Conservation (phyloP, 106 monocot genomes). For the Iris macrosiphon region DNA sequence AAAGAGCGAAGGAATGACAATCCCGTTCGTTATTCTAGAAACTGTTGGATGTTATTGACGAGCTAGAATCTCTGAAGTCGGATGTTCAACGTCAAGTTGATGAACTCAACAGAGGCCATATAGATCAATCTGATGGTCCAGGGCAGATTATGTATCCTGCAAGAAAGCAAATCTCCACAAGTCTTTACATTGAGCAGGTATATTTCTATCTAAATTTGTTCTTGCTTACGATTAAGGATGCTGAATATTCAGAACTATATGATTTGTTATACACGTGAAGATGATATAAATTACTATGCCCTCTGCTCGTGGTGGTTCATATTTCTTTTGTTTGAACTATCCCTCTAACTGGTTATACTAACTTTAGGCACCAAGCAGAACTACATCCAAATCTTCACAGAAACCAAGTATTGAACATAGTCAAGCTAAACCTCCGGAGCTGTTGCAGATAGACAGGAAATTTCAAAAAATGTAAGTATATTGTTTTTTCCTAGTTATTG, state of each 20-base stretch:
- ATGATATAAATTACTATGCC: too few species aligned
- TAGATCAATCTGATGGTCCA: conserved; percentile 17
- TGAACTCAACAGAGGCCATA: conserved; percentile 45
- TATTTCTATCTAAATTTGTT: background rate
- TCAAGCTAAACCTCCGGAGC: conserved; percentile 23
- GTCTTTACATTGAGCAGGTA: conserved; percentile 52
- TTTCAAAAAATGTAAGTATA: conserved; percentile 54
- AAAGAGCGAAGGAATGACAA: too few species aligned
- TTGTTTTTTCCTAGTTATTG: background rate
- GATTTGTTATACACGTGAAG: too few species aligned
- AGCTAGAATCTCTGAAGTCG: conserved; percentile 86
- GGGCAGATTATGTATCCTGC: conserved; percentile 15
- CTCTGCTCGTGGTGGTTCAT: background rate
- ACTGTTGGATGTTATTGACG: conserved; percentile 66
- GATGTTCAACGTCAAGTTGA: conserved; percentile 57
- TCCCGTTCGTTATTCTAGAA: conserved; percentile 41
- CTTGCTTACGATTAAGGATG: background rate
- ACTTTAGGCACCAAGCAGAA: conserved; percentile 30
- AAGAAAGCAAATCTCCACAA: conserved; percentile 25
- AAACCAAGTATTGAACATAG: conserved; percentile 30
- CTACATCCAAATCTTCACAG: conserved; percentile 19
- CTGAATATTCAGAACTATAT: too few species aligned
- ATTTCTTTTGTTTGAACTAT: too few species aligned
- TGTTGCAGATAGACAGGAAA: conserved; percentile 27
- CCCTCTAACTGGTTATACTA: too few species aligned